These are phyloP conservation scores for Mycena haematopus DNA, from an alignment of 768 basidiomycete species.

Conservation along the genomic window DNA sequence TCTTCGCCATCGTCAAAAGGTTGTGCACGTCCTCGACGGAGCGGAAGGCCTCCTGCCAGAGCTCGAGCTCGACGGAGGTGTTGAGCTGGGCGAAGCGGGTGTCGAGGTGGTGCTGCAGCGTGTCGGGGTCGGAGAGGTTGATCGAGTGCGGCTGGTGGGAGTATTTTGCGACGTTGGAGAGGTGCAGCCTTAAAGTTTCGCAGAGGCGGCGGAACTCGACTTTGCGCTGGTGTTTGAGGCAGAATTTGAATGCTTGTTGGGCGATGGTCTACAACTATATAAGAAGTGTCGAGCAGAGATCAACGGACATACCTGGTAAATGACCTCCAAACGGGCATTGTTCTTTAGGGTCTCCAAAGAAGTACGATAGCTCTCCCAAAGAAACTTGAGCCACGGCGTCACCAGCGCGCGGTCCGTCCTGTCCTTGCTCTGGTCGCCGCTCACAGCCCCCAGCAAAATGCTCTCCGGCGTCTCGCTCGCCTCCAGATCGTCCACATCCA, in stretches of 20 bases:
- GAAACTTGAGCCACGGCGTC: slow-evolving; percentile 96
- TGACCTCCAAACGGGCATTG: slow-evolving; percentile 88
- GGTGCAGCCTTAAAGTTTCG: slow-evolving; percentile 94
- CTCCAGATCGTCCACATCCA: slow-evolving; percentile 94
- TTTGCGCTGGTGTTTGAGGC: slow-evolving; percentile 90
- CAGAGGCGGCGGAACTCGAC: slow-evolving; percentile 97
- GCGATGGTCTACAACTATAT: slow-evolving; percentile 75
- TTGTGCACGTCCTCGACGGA: slow-evolving; percentile 98
- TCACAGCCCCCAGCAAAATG: slow-evolving; percentile 88
- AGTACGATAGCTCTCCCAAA: slow-evolving; percentile 99
- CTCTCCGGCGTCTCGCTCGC: slow-evolving; percentile 94
- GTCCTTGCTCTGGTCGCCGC: slow-evolving; percentile 90
- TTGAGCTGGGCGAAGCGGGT: slow-evolving; percentile 97
- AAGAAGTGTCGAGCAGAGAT: no score
- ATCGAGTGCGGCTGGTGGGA: slow-evolving; percentile 92
- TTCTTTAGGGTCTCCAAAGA: slow-evolving; percentile 96
- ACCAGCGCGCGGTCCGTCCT: slow-evolving; percentile 93
- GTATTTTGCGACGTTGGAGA: slow-evolving; percentile 94
- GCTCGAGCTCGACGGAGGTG: slow-evolving; percentile 95
- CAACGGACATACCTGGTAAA: slow-evolving; percentile 98
- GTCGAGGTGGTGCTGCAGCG: slow-evolving; percentile 93
- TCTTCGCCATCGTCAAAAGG: slow-evolving; percentile 77
- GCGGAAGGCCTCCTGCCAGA: slow-evolving; percentile 99
- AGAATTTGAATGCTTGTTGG: slow-evolving; percentile 97
- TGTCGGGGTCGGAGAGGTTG: slow-evolving; percentile 95